Evolutionary conservation across 2,329 filamentous ascomycete species (phyloP), one percentile per base, ranked within the genome.

Genomic region (Microcera coccophila): DNA sequence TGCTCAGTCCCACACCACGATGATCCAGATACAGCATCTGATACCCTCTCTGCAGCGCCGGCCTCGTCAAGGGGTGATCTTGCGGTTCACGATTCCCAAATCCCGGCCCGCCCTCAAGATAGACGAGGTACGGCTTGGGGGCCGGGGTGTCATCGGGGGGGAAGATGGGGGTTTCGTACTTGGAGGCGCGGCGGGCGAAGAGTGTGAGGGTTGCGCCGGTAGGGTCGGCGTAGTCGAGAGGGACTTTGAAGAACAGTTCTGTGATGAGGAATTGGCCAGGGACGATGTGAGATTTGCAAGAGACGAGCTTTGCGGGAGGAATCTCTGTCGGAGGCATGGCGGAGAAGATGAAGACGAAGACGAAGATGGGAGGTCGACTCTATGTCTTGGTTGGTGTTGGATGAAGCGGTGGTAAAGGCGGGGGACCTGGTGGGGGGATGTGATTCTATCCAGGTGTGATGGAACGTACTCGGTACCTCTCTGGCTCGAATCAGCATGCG

Each of bases 21-120:
- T 95, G 90, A 63, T 97, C 91, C n/a, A 97, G 76, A 50, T 85
- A 84, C 2, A 97, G 76, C 35, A 89, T 72, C 63, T 94, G 87
- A 60, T 95, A 96, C 14, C 90, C 90, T 49, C 84, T 83, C 46
- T 84, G 81, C 5, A 96, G 74, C 42, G 89, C 75, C 21, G 75
- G 71, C 22, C 81, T 76, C n/a, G 87, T 85, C 60, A 89, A 78
- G 7, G 82, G 72, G 47, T 82, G 79, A 45, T 86, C 78, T 60
- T 94, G 84, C 2, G 91, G 90, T 38, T 84, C 73, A 5, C 77
- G 73, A 59, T 87, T 90, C 47, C 85, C 82, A 58, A 85, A 82
- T 3, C 90, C 90, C 0, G 90, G 91, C 0, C 91, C 91, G 50
- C 91, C 91, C 68, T 94, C 85, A 12, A 95, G 76, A 61, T 84